Base-by-base conservation (phyloP, 495 filamentous ascomycete genomes). In the Neurospora sp. region DNA sequence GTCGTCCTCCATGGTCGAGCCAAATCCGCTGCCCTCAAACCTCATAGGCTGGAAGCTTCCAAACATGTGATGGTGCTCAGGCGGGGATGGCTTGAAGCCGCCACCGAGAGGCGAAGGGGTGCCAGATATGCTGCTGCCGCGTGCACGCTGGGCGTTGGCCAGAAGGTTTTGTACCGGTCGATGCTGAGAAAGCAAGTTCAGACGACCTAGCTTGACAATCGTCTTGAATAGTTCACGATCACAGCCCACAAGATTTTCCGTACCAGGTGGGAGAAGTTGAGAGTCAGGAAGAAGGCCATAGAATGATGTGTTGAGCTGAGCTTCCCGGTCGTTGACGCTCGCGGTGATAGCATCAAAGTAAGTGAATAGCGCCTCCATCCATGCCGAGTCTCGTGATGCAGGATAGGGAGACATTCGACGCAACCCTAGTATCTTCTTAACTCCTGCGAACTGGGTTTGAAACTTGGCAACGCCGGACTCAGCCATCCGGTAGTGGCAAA, bases 311-410 rank as follows among this genome's bases (percentile, higher is more conserved):
- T 90, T 90, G 38, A 98, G 87, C 78, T 97, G 93, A n/a, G 92
- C 88, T 80, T 97, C 95, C 72, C 95, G 90, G 79, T 97, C 93
- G 77, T 98, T 97, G 73, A 97, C 91, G 69, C 92, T 93, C 38
- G 93, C 93, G 0, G 93, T 94, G 84, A 97, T 92, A n/a, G 93
- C 94, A 80, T 97, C 95, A 76, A 96, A 93, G 88, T 94, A 97
- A 18, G 94, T 96, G 78, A 98, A 98, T 78, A 97, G 90, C n/a
- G 93, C 91, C 74, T 97, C 93, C 85, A 97, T 94, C 95, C 95
- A 98, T 5, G 87, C 84, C 75, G 87, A 88, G 69, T 87, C 86
- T 54, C 90, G 91, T 39, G 93, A 89, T 71, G 93, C 91, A 18
- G 90, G 88, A 49, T 90, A 85, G 20, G 87, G 80, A 39, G 87